These are phyloP conservation scores for Cyclospora cayetanensis DNA, from an alignment of 169 alveolate genomes.

Conservation along the genomic window DNA sequence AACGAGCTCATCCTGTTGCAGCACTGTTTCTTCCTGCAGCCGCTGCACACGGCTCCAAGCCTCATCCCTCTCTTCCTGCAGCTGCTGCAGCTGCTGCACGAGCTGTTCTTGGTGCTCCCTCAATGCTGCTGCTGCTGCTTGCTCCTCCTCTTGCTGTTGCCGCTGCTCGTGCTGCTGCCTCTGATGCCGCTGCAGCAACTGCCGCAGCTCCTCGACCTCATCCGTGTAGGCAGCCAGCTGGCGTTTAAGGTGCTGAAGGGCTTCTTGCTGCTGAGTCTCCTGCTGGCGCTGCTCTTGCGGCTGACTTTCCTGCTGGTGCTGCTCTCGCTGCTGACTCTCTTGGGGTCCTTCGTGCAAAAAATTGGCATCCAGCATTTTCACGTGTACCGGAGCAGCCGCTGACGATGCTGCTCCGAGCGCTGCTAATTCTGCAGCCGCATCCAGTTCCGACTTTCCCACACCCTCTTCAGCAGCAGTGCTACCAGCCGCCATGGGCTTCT, in stretches of 20 bases:
- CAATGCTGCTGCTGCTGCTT: slow-evolving; percentile 30
- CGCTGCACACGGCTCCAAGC: slow-evolving; percentile 10
- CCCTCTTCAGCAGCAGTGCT: too few species aligned
- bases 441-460: too few species aligned
- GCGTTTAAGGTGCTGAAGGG: background rate
- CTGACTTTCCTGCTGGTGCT: background rate
- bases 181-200: slow-evolving; percentile 37
- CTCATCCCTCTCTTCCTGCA: slow-evolving; percentile 33
- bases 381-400: background rate
- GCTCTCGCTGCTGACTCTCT: background rate
- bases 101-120: slow-evolving; percentile 4
- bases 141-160: slow-evolving; percentile 26
- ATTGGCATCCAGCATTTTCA: too few species aligned
- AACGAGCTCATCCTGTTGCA: slow-evolving; percentile 29
- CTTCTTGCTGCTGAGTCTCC: slow-evolving; percentile 21
- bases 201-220: slow-evolving; percentile 39
- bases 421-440: slow-evolving; percentile 16
- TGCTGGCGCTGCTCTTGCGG: slow-evolving; percentile 1
- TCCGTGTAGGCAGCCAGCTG: slow-evolving; percentile 1
- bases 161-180: slow-evolving; percentile 36
- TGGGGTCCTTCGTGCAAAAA: background rate
- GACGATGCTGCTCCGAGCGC: background rate
- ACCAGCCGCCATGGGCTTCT: too few species aligned
- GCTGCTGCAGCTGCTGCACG: slow-evolving; percentile 53
- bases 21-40: slow-evolving; percentile 26